Base-by-base conservation (phyloP, 352 stramenopile genomes). In the Phytopythium chamaehyphon region DNA sequence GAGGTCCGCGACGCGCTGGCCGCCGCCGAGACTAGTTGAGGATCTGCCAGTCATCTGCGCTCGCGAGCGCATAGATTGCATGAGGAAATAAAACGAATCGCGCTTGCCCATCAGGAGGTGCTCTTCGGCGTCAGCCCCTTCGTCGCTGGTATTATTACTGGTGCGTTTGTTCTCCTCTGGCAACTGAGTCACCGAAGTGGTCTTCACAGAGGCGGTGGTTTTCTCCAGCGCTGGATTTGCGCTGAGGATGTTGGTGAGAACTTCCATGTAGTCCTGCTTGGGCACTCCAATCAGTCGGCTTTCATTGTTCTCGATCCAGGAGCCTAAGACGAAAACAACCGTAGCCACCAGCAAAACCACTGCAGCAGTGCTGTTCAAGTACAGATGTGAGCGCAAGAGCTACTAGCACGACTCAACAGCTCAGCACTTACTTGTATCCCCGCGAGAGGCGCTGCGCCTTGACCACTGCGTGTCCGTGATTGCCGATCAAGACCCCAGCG, bases 1-100 rank as follows among this genome's bases (percentile, higher is more conserved):
- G 81, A 93, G 51, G 50, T 92, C 1, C 61, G 77, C 46, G 64
- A 76, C 28, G 69, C 66, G 18, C 54, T 89, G 31, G 23, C 43
- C 43, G 23, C 40, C 9, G 19, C 43, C 16, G 19, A 19, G 40
- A 31, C 40, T 21, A 23, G 33, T 22, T 48, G 21, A 43, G 28
- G 14, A 19, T 19, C 28, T 18, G 14, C 2, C 23, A 2, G 33
- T 28, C 6, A 38, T 37, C 8, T 38, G 43, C 5, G 70, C 49
- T 0, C 69, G 64, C 43, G 57, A 51, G 22, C 64, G 76, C 69
- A 90, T 86, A 37, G 61, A 63, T 21, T 59, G 55, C 49, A 89
- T 62, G 26, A 93, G 75, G 40, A 82, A 90, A 68, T 88, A 90
- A 64, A 93, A 90, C 26, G 83, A 93, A 48, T 93, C 76, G 62